These are phyloP conservation scores for Glycine latifolia DNA, from an alignment of 306 rosid genomes.

Conservation along the genomic window DNA sequence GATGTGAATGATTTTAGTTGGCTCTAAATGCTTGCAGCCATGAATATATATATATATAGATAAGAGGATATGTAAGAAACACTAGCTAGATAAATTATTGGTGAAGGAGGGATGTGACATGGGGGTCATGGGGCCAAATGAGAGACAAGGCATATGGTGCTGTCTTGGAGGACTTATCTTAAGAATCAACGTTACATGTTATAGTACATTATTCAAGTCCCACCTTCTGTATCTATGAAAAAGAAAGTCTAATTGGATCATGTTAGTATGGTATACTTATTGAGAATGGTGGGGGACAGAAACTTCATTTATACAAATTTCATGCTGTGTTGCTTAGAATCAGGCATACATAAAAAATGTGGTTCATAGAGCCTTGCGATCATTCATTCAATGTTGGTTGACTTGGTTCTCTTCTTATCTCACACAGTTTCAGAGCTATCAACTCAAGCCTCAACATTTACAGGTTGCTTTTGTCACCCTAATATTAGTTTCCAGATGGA, in stretches of 20 bases:
- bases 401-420: neutral
- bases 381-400: neutral
- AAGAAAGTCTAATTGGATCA: neutral
- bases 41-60: conserved; percentile 44
- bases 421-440: neutral
- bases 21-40: conserved; percentile 13
- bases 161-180: conserved; percentile 27
- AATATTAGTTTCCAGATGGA: neutral
- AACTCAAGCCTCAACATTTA: neutral
- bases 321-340: neutral
- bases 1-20: neutral
- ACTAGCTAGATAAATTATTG: neutral
- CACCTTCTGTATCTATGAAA: conserved; percentile 19
- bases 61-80: conserved; percentile 22
- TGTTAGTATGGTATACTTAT: neutral
- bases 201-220: neutral
- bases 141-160: conserved; percentile 40
- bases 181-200: neutral
- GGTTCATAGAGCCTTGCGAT: neutral
- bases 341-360: neutral
- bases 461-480: neutral
- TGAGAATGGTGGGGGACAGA: neutral
- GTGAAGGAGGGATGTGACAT: neutral
- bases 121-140: neutral
- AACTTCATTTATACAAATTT: conserved; percentile 7